These are phyloP conservation scores for Austroboletus niveus DNA, from an alignment of 1,284 basidiomycete genomes.

Conservation along the genomic window DNA sequence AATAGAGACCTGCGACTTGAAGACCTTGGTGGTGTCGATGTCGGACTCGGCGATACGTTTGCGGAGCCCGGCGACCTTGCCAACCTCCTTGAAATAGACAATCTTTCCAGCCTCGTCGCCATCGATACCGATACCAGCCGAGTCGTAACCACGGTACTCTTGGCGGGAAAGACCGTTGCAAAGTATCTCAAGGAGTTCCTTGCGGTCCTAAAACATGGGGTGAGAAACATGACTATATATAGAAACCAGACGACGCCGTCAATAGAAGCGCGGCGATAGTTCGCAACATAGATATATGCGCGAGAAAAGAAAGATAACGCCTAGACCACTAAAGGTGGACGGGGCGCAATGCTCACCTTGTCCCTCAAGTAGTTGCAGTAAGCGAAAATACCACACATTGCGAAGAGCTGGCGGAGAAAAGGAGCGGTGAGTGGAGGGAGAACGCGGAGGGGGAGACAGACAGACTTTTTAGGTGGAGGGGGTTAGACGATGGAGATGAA, in stretches of 20 bases:
- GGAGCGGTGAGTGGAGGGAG: conserved; percentile 1
- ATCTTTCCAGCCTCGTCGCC: conserved; percentile 83
- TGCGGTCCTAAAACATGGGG: conserved; percentile 67
- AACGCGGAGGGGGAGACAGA: conserved; percentile 1
- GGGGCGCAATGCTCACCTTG: conserved; percentile 57
- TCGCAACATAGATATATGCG: conserved; percentile 15
- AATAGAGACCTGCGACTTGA: conserved; percentile 91
- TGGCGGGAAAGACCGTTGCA: conserved; percentile 91
- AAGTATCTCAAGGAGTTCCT: conserved; percentile 90
- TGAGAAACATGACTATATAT: conserved; percentile 11
- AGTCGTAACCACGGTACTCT: conserved; percentile 99
- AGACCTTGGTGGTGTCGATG: conserved; percentile 81
- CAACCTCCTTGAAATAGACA: conserved; percentile 96
- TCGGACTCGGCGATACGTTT: conserved; percentile 83
- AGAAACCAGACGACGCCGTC: conserved; percentile 9
- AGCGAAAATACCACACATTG: conserved; percentile 93
- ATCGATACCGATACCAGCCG: conserved; percentile 93
- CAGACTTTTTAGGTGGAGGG: conserved; percentile 15
- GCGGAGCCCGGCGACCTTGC: conserved; percentile 94
- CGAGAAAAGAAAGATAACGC: conserved; percentile 6
- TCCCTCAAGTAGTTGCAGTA: conserved; percentile 94
- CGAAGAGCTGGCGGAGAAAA: conserved; percentile 14
- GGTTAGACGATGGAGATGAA: conserved; percentile 15
- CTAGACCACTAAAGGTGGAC: neutral
- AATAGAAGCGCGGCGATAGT: neutral